A percentile compares a stretch with the other conserved stretches of the same genome.
phyloP scores from a whole-genome alignment of 2,329 filamentous ascomycete species.

The Exophiala viscosa region DNA sequence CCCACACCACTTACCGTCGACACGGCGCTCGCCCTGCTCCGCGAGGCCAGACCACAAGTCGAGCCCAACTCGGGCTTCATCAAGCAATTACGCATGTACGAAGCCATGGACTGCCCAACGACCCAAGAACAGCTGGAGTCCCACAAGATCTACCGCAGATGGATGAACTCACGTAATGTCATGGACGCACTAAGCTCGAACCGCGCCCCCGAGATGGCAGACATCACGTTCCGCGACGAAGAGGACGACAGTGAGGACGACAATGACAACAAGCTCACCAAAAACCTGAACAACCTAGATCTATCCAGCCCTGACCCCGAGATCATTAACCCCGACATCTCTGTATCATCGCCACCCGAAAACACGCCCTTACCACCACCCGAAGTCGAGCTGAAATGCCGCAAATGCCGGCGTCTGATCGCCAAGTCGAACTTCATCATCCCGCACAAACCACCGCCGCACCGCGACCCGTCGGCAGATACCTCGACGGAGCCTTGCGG shows the following conservation, averaged over 20 bases:
- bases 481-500: slow-evolving; percentile 53
- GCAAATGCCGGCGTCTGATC: slow-evolving; percentile 74
- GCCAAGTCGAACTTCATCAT: slow-evolving; percentile 64
- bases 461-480: slow-evolving; percentile 15
- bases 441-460: slow-evolving; percentile 21
- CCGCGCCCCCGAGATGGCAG: slow-evolving; percentile 69
- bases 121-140: slow-evolving; percentile 54
- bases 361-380: not conserved
- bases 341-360: slow-evolving; percentile 7
- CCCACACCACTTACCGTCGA: slow-evolving; percentile 45
- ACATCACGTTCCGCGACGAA: slow-evolving; percentile 69
- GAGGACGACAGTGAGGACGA: slow-evolving; percentile 36
- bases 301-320: slow-evolving; percentile 12
- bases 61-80: slow-evolving; percentile 93
- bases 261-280: not conserved
- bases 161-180: slow-evolving; percentile 64
- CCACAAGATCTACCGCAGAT: slow-evolving; percentile 76
- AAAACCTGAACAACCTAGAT: not conserved
- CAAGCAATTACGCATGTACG: slow-evolving; percentile 80
- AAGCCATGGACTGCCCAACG: slow-evolving; percentile 76
- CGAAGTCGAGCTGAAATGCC: slow-evolving; percentile 69
- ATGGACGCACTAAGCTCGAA: slow-evolving; percentile 67
- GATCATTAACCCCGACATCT: slow-evolving; percentile 26
- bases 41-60: slow-evolving; percentile 68
- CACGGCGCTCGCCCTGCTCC: slow-evolving; percentile 64